These are phyloP conservation scores for Eragrostis nindensis DNA, from an alignment of 176 grass and related monocot genomes.

Conservation along the genomic window DNA sequence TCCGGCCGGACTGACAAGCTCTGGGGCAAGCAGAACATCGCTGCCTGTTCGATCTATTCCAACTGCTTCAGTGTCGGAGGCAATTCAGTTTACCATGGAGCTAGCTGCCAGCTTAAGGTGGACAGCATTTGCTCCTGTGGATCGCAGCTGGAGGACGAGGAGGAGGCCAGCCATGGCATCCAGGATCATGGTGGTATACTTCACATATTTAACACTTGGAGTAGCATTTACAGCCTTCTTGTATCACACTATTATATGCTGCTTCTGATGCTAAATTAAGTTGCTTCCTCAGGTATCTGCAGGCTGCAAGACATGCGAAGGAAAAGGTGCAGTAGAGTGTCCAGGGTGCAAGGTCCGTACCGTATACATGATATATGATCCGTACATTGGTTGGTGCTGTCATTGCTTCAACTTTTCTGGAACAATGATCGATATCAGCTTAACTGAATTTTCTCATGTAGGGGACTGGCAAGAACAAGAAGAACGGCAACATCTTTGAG, in stretches of 20 bases:
- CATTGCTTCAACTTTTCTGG: background rate
- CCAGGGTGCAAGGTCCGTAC: constrained; percentile 75
- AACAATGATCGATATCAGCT: background rate
- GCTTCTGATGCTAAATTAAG: background rate
- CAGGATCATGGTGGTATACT: background rate
- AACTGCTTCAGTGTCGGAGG: background rate
- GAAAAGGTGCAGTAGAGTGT: constrained; percentile 87
- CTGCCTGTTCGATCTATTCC: background rate
- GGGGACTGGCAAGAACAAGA: constrained; percentile 97
- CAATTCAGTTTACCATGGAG: constrained; percentile 28
- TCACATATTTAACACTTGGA: background rate
- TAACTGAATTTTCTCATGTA: background rate
- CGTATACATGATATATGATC: background rate
- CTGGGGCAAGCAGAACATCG: too few species aligned
- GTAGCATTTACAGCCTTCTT: background rate
- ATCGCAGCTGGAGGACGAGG: background rate
- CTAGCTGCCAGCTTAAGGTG: constrained; percentile 18
- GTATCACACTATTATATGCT: background rate
- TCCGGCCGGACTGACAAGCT: too few species aligned
- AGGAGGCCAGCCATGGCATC: background rate
- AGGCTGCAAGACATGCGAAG: constrained; percentile 70
- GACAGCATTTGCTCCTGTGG: background rate
- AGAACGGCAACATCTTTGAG: constrained; percentile 97
- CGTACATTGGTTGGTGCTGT: background rate
- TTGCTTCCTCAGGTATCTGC: constrained; percentile 40